Evolutionary conservation across 2,329 filamentous ascomycete genomes (phyloP).

Genomic region (Gliomastix tumulicola): DNA sequence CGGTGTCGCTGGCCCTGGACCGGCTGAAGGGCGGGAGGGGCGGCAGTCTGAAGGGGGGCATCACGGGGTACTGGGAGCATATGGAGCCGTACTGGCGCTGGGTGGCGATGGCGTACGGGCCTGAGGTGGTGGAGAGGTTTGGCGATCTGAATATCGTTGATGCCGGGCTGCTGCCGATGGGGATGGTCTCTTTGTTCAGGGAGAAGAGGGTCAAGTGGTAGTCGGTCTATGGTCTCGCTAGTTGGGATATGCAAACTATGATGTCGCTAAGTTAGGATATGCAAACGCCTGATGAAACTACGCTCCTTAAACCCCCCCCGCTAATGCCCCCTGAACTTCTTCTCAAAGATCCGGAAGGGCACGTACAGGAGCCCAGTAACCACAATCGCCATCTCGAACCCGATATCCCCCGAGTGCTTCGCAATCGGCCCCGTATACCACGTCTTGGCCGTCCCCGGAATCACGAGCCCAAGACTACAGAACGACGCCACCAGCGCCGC

Average conservation of each 20-base stretch:
- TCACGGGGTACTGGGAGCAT: constrained; percentile 14
- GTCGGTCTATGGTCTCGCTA: too few species aligned
- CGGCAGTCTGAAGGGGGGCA: constrained; percentile 10
- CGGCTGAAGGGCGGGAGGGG: constrained; percentile 8
- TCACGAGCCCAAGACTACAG: constrained; percentile 39
- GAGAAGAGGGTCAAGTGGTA: constrained; percentile 36
- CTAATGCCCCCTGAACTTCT: constrained; percentile 16
- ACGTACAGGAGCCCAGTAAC: constrained; percentile 39
- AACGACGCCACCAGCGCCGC: constrained; percentile 38
- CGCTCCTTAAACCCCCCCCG: too few species aligned
- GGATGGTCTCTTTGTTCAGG: constrained; percentile 35
- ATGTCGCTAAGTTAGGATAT: too few species aligned
- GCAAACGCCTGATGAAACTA: too few species aligned
- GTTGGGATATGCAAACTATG: too few species aligned
- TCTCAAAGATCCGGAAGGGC: constrained; percentile 39
- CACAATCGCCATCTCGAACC: constrained; percentile 56
- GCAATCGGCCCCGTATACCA: constrained; percentile 58
- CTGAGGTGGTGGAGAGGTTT: constrained; percentile 33
- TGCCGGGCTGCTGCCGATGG: constrained; percentile 35
- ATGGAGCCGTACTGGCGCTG: constrained; percentile 40
- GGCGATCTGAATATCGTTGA: constrained; percentile 38
- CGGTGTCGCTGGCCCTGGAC: constrained; percentile 12
- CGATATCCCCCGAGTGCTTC: constrained; percentile 53
- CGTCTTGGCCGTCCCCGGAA: constrained; percentile 53
- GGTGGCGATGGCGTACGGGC: constrained; percentile 36